Evolutionary conservation across 306 rosid genomes (phyloP).

Genomic region (Carpinus viminea): DNA sequence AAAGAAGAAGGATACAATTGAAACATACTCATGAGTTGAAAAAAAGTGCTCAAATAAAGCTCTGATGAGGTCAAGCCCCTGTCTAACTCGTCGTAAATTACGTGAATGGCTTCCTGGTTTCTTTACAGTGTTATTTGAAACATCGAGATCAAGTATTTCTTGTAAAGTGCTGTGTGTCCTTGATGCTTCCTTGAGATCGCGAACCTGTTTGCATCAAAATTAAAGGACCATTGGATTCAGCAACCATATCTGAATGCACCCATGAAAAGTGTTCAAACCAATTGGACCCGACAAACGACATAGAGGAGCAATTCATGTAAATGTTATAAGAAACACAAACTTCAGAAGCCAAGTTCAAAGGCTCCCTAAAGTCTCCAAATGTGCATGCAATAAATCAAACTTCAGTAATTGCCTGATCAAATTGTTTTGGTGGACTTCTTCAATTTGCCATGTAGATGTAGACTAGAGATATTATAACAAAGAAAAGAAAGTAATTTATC

Average conservation of each 20-base stretch:
- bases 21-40: slow-evolving; percentile 59
- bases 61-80: slow-evolving; percentile 92
- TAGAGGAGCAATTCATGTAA: not conserved
- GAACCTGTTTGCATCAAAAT: slow-evolving; percentile 56
- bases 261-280: not conserved
- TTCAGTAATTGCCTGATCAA: too few species aligned
- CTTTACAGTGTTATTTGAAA: slow-evolving; percentile 61
- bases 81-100: slow-evolving; percentile 88
- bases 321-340: not conserved
- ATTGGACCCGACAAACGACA: too few species aligned
- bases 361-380: too few species aligned
- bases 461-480: too few species aligned
- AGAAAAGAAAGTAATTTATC: too few species aligned
- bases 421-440: too few species aligned
- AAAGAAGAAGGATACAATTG: not conserved
- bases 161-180: slow-evolving; percentile 45
- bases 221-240: slow-evolving; percentile 27
- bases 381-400: too few species aligned
- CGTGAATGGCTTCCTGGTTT: slow-evolving; percentile 78
- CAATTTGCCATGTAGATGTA: too few species aligned
- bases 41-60: slow-evolving; percentile 71
- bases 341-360: not conserved
- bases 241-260: not conserved
- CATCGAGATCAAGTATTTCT: slow-evolving; percentile 58
- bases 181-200: slow-evolving; percentile 73